These are phyloP conservation scores for Aplosporella prunicola DNA, from an alignment of 2,329 filamentous ascomycete genomes.

Conservation along the genomic window DNA sequence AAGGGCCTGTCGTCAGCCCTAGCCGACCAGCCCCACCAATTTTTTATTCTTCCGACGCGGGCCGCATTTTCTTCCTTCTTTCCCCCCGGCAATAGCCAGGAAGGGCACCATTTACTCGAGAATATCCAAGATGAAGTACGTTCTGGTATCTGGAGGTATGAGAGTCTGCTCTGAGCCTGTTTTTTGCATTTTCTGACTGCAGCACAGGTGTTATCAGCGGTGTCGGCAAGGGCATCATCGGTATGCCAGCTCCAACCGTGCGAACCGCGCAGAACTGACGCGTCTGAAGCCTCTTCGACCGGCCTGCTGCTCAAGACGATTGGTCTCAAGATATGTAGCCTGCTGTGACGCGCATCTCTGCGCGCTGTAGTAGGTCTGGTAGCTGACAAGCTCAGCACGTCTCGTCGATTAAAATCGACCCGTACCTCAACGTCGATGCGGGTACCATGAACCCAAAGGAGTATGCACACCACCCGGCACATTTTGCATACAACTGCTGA, in stretches of 20 bases:
- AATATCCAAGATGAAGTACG: constrained; percentile 61
- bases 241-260: constrained; percentile 30
- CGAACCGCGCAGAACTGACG: constrained; percentile 17
- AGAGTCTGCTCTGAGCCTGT: too few relatives aligned
- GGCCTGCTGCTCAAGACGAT: constrained; percentile 71
- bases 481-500: constrained; percentile 2
- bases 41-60: constrained; percentile 22
- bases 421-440: constrained; percentile 70
- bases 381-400: constrained; percentile 36
- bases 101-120: constrained; percentile 27
- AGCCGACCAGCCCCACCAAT: constrained; percentile 11
- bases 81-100: constrained; percentile 33
- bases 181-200: constrained; percentile 10
- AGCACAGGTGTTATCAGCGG: constrained; percentile 46
- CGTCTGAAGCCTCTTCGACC: constrained; percentile 53
- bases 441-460: constrained; percentile 60
- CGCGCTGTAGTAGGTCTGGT: constrained; percentile 1
- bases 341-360: constrained; percentile 11
- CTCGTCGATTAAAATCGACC: constrained; percentile 60
- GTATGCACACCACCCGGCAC: constrained; percentile 27
- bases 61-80: constrained; percentile 26
- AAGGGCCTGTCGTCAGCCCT: constrained; percentile 5
- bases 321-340: constrained; percentile 60
- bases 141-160: constrained; percentile 69
- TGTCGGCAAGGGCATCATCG: constrained; percentile 59